Conservation (phyloP, 2,329 filamentous ascomycete genomes). For the Sclerotinia borealis region DNA sequence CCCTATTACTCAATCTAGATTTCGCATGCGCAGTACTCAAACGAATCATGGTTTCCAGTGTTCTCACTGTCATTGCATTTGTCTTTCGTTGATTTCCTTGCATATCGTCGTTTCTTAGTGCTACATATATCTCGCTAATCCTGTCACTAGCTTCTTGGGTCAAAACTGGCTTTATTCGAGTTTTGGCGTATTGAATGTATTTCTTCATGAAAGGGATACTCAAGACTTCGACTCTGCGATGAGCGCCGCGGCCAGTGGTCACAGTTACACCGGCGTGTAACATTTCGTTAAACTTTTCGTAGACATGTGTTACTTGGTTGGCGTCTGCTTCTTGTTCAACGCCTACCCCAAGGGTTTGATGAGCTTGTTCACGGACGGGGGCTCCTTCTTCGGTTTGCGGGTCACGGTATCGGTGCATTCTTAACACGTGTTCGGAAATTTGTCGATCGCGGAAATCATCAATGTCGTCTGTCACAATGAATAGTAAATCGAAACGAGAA, state of each 20-base stretch:
- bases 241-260: conserved; percentile 65
- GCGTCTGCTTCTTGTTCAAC: conserved; percentile 68
- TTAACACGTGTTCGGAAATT: conserved; percentile 91
- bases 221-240: conserved; percentile 77
- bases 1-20: conserved; percentile 75
- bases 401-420: conserved; percentile 94
- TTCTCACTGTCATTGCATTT: conserved; percentile 93
- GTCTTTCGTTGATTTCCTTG: conserved; percentile 90
- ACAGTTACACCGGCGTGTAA: conserved; percentile 84
- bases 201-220: conserved; percentile 99
- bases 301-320: conserved; percentile 79
- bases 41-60: conserved; percentile 96
- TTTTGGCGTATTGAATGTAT: conserved; percentile 98
- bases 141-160: conserved; percentile 89
- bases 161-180: conserved; percentile 78
- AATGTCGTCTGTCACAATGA: conserved; percentile 97
- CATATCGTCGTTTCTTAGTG: conserved; percentile 90
- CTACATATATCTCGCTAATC: conserved; percentile 85
- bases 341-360: conserved; percentile 82
- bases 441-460: conserved; percentile 87
- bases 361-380: conserved; percentile 80
- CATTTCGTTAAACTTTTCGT: conserved; percentile 95
- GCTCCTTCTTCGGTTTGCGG: conserved; percentile 91
- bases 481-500: conserved; percentile 96
- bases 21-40: conserved; percentile 94